Evolutionary conservation across 371 early-diverging fungal species (phyloP).

Genomic region (Actinomortierella wolfii): DNA sequence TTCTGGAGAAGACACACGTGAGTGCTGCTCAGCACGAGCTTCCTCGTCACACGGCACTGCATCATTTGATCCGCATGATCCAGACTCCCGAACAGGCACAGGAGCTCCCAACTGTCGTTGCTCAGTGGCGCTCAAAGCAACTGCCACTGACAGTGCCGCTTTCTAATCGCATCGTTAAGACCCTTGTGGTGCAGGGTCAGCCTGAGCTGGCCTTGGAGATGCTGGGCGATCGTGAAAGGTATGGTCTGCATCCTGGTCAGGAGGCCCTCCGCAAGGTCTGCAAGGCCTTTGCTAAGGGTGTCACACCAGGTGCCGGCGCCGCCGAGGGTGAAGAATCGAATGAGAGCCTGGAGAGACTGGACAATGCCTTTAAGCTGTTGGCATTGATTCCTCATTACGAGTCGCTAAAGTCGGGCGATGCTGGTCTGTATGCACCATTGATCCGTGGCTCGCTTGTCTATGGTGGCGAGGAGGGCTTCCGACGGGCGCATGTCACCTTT

Average conservation of each 20-base stretch:
- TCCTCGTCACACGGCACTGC: constrained; percentile 28
- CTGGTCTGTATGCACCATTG: constrained; percentile 27
- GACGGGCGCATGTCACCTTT: constrained; percentile 36
- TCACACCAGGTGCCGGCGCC: constrained; percentile 8
- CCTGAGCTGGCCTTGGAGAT: constrained; percentile 48
- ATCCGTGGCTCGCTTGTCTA: constrained; percentile 33
- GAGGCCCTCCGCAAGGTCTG: constrained; percentile 31
- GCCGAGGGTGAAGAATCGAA: constrained; percentile 10
- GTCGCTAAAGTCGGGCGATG: constrained; percentile 27
- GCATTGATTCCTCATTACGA: constrained; percentile 42
- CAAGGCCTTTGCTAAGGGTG: constrained; percentile 30
- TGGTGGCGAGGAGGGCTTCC: constrained; percentile 36
- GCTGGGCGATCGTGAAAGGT: constrained; percentile 48
- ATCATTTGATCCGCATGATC: constrained; percentile 17
- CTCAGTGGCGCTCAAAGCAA: constrained; percentile 49
- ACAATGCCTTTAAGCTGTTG: constrained; percentile 41
- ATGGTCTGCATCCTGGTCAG: constrained; percentile 40
- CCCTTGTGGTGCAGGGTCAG: constrained; percentile 33
- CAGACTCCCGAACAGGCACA: constrained; percentile 26
- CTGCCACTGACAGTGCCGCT: constrained; percentile 40
- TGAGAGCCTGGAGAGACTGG: constrained; percentile 34
- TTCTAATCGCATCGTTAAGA: constrained; percentile 29
- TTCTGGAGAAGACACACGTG: constrained; percentile 14
- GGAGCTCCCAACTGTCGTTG: constrained; percentile 35
- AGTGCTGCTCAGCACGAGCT: constrained; percentile 19